Evolutionary conservation across 441 rosid species (phyloP), one percentile per base, ranked within the genome.

Genomic region (Populus trichocarpa): DNA sequence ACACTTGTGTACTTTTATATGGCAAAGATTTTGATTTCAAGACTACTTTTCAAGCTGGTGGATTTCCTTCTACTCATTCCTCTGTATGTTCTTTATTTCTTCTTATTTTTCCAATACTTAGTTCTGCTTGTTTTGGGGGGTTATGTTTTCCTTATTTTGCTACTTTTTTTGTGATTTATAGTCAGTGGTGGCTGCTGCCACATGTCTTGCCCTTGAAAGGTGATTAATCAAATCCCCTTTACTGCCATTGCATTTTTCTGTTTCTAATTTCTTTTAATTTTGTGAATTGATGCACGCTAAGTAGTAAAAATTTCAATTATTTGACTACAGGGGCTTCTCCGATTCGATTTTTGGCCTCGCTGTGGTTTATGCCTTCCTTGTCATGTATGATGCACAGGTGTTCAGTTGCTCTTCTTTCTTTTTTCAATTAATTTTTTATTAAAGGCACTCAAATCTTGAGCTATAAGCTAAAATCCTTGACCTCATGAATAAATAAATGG

Each of bases 11-110:
- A 3, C 72, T 92, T 73, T 79, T 91, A 2, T 90, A 91, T 74
- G 88, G 90, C 63, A 91, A 72, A 84, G 84, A 84, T 20, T 78
- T 95, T 30, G 92, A 95, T 78, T 82, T 89, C 69, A 87, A 75
- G 84, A 65, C 87, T 57, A 86, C 89, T 6, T 50, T 92, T 57
- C 92, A 84, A 75, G 88, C 99, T 69, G 98, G 99, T 13, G 99
- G 99, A 40, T 93, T 93, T 86, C 99, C 99, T 82, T 95, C 99
- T 59, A 87, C 96, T 38, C 98, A 95, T 89, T 95, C 99, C 18
- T 91, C 98, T 70, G 99, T 95, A 88, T 79, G 90, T 46, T 53
- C 67, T 23, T 78, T 26, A 25, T 8, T 67, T 30, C 74, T 57
- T 61, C 20, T 64, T 6, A 28, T 61, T 71, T 12, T 71, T 32